Evolutionary conservation across 345 rosid species (phyloP), one percentile per base, ranked within the genome.

Genomic region (Bruguiera parviflora): DNA sequence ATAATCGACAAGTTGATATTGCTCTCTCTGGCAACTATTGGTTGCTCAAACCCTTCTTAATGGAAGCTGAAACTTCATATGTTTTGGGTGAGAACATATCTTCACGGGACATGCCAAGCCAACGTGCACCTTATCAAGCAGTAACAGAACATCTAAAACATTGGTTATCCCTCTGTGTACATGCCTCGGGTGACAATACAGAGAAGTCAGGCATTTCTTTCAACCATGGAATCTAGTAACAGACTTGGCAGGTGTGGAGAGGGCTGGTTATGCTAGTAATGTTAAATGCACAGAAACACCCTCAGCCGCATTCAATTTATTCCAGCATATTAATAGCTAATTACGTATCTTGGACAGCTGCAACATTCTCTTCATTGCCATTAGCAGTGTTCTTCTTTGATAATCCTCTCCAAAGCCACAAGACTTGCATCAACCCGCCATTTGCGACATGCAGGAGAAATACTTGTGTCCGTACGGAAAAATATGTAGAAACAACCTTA

Each of bases 341-440:
- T 39, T 29, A 32, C 16, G 25, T 49, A 62, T 71, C 71, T 66
- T 66, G 77, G 51, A 33, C 51, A 5, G 53, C 37, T 18, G 8
- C 7, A n/a, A 51, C 22, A 29, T 25, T 66, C 46, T 61, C 66
- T 55, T 28, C 65, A 5, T 27, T 24, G 28, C 22, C 57, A 25
- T 11, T 3, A 61, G 29, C 71, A 57, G 69, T 61, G 67, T 61
- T 73, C 27, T 52, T 70, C 19, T n/a, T n/a, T n/a, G 31, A 24
- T 46, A 46, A 59, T 62, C 53, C 62, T 71, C 71, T 81, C 88
- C 83, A 84, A 11, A 66, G 75, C 87, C 87, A 81, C 56, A 83
- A 67, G 66, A 67, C 76, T 75, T 87, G 89, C 86, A 83, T 71
- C 67, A 87, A 57, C 25, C 86, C 91, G 11, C 89, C 88, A 73